phyloP scores from a whole-genome alignment of 164 flowering plant species.

The Buxus sempervirens region DNA sequence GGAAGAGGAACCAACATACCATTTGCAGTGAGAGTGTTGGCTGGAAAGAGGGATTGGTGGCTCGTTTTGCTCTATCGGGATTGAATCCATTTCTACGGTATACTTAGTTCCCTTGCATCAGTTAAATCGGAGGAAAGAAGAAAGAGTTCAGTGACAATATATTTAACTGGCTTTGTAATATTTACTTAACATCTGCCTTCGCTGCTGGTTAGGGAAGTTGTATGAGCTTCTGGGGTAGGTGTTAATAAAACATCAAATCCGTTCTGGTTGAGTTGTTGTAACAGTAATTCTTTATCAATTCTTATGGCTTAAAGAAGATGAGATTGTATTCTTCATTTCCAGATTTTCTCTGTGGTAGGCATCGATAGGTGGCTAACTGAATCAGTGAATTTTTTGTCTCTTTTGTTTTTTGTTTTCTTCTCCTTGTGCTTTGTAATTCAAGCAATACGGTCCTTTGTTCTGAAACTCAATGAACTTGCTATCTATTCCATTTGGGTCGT shows the following conservation, averaged over 20 bases:
- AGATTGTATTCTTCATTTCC: background rate
- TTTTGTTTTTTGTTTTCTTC: too few species aligned
- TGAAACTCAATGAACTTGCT: too few species aligned
- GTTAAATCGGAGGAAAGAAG: background rate
- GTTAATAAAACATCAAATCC: background rate
- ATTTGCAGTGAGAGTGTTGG: background rate
- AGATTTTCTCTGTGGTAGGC: background rate
- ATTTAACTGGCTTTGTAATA: background rate
- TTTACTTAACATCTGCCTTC: too few species aligned
- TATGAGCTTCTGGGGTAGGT: background rate
- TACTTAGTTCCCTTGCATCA: background rate
- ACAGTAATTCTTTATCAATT: background rate
- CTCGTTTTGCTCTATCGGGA: background rate
- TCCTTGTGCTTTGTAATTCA: too few species aligned
- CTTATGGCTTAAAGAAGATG: background rate
- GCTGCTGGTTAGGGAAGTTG: background rate
- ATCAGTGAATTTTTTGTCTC: too few species aligned
- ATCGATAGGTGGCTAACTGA: too few species aligned
- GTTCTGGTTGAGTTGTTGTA: background rate
- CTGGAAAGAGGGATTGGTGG: background rate
- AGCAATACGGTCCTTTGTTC: too few species aligned
- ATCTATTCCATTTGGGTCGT: too few species aligned
- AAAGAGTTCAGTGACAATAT: background rate
- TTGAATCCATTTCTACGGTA: background rate
- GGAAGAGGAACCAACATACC: too few species aligned